A percentile compares a stretch with the other conserved stretches of the same genome.
phyloP scores from a whole-genome alignment of 345 rosid genomes.

The Pistacia atlantica region DNA sequence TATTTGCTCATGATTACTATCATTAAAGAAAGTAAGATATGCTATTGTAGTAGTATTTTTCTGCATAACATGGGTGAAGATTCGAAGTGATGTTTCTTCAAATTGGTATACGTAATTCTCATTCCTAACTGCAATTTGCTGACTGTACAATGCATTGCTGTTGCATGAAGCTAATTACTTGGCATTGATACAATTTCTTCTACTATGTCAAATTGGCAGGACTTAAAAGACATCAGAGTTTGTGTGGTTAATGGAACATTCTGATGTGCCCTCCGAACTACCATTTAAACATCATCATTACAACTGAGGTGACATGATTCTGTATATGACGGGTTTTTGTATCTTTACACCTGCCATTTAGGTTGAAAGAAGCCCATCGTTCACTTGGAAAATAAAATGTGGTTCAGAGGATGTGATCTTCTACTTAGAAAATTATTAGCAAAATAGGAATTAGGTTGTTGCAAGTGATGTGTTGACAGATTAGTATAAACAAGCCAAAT shows the following conservation, averaged over 20 bases:
- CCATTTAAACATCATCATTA: background rate
- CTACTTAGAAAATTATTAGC: background rate
- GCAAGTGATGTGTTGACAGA: background rate
- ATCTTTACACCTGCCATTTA: background rate
- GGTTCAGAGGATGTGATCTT: background rate
- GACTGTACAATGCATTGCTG: too few species aligned
- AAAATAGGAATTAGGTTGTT: background rate
- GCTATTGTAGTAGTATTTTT: too few species aligned
- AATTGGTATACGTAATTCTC: too few species aligned
- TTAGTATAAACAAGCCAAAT: background rate
- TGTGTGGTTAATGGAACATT: background rate
- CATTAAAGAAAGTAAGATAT: too few species aligned
- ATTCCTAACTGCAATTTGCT: too few species aligned
- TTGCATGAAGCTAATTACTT: background rate
- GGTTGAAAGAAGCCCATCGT: background rate
- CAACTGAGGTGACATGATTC: slow-evolving; percentile 7
- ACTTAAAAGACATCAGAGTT: background rate
- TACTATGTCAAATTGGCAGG: slow-evolving; percentile 17
- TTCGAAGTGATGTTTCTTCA: too few species aligned
- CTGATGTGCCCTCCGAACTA: background rate
- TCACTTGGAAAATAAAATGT: background rate
- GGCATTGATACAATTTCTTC: background rate
- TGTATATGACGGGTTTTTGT: background rate
- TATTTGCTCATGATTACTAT: too few species aligned
- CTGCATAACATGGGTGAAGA: too few species aligned